phyloP scores from a whole-genome alignment of 805 yeast genomes.

The Groenewaldozyma salmanticensis region DNA sequence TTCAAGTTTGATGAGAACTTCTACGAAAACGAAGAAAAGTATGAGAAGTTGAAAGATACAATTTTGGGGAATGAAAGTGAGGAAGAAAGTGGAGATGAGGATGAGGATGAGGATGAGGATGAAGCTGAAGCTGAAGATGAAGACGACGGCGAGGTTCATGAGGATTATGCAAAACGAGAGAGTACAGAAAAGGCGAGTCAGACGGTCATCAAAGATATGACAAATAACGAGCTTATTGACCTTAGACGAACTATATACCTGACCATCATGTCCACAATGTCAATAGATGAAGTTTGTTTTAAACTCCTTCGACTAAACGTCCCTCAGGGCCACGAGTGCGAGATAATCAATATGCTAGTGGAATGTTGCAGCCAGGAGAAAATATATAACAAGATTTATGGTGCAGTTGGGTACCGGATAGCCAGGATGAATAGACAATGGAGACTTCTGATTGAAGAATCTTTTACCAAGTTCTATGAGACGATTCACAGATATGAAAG shows the following conservation, averaged over 20 bases:
- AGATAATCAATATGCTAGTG: constrained; percentile 61
- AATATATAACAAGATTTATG: constrained; percentile 78
- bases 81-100: constrained; percentile 9
- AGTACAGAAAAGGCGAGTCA: background rate
- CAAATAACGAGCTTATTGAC: constrained; percentile 52
- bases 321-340: constrained; percentile 34
- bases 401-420: constrained; percentile 62
- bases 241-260: constrained; percentile 71
- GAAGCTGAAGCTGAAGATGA: constrained; percentile 10
- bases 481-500: constrained; percentile 61
- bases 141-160: constrained; percentile 6
- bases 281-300: constrained; percentile 89
- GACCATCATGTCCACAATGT: constrained; percentile 80
- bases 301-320: constrained; percentile 49
- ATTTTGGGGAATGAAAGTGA: constrained; percentile 34
- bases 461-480: constrained; percentile 48
- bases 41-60: constrained; percentile 34
- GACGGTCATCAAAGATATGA: constrained; percentile 47
- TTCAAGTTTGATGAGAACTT: constrained; percentile 45
- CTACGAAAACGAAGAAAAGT: constrained; percentile 41
- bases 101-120: constrained; percentile 6
- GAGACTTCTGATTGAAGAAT: constrained; percentile 42
- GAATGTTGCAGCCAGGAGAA: constrained; percentile 80
- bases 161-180: background rate
- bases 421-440: constrained; percentile 44